phyloP scores from a whole-genome alignment of 2,329 filamentous ascomycete species.

The Iodosphaeria phyllophila region DNA sequence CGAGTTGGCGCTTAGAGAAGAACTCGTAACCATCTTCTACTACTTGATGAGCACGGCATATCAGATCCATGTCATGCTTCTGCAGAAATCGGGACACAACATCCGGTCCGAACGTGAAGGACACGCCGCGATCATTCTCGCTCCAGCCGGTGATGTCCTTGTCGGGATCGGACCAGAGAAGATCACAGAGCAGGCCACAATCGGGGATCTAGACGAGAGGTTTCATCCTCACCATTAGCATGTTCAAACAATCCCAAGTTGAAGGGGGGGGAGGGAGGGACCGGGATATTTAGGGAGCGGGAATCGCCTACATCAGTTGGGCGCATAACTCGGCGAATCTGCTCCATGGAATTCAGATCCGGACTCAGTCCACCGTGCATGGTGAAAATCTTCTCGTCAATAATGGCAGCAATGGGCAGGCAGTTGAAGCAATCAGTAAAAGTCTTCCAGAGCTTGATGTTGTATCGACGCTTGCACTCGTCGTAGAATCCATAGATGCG shows the following conservation, averaged over 20 bases:
- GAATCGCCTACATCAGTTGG: slow-evolving; percentile 79
- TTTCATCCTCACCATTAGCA: neutral
- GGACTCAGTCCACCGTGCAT: slow-evolving; percentile 98
- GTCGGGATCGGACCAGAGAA: slow-evolving; percentile 96
- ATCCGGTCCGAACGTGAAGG: slow-evolving; percentile 94
- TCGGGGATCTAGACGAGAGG: slow-evolving; percentile 64
- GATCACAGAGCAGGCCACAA: slow-evolving; percentile 90
- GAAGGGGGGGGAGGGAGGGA: slow-evolving; percentile 6
- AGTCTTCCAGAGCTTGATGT: slow-evolving; percentile 99
- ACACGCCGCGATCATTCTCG: slow-evolving; percentile 96
- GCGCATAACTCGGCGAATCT: slow-evolving; percentile 96
- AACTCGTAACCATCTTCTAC: slow-evolving; percentile 99
- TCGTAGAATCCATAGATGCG: slow-evolving; percentile 99
- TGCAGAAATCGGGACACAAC: slow-evolving; percentile 94
- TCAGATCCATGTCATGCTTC: slow-evolving; percentile 99
- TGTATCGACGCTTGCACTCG: slow-evolving; percentile 97
- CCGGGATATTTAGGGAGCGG: neutral
- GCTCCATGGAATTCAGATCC: slow-evolving; percentile 98
- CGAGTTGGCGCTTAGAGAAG: slow-evolving; percentile 94
- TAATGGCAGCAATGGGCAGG: slow-evolving; percentile 92
- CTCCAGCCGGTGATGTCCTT: slow-evolving; percentile 99
- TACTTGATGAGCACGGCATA: slow-evolving; percentile 95
- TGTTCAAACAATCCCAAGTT: no score
- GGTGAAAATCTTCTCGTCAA: slow-evolving; percentile 99
- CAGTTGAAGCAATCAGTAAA: slow-evolving; percentile 99